Base-by-base conservation (phyloP, 1,284 basidiomycete genomes). In the Boletus semigastroideus region DNA sequence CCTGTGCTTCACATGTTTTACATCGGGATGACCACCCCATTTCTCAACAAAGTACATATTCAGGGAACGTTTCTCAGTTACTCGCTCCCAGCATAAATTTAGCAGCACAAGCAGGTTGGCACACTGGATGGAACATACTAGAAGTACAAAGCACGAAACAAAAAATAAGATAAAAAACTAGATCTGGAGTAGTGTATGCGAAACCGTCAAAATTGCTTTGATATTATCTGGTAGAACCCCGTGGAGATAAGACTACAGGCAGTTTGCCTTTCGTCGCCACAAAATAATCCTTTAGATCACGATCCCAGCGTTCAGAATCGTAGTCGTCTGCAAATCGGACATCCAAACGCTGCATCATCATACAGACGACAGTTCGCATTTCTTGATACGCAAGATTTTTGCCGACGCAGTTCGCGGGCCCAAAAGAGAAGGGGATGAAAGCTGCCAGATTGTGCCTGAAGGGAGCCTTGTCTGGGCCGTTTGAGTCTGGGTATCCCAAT, bases 371-470 rank as follows among this genome's bases (percentile, higher is more conserved):
- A 14, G 58, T 68, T 17, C 70, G 68, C 61, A 69, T 67, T 48
- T 69, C 69, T 50, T 70, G 64, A 46, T 63, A 66, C 4, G 70
- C 67, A 28, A 69, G 69, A 22, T 70, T 68, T 49, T 72, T 72
- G 2, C 70, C 67, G 12, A 72, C 70, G 42, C 67, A 69, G 28
- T 58, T 67, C 27, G 60, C 52, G n/a, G 67, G 70, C 10, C 67
- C 67, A 48, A 58, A 64, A 3, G 67, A 69, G 49, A 69, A 69
- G 10, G 67, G 70, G 28, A 72, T 57, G 42, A 68, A 72, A n/a
- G 69, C 67, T 13, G 64, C 51, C 37, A 57, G 46, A 40, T 69
- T 58, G 42, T 72, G 67, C 27, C 55, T 59, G 42, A 70, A 65
- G 19, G 66, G 56, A 10, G 56, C 20, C 51, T 68, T 69, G 48